A percentile compares a stretch with the other conserved stretches of the same genome.
Evolutionary conservation across 164 flowering plant genomes (phyloP).

Genomic region (Stephania japonica): DNA sequence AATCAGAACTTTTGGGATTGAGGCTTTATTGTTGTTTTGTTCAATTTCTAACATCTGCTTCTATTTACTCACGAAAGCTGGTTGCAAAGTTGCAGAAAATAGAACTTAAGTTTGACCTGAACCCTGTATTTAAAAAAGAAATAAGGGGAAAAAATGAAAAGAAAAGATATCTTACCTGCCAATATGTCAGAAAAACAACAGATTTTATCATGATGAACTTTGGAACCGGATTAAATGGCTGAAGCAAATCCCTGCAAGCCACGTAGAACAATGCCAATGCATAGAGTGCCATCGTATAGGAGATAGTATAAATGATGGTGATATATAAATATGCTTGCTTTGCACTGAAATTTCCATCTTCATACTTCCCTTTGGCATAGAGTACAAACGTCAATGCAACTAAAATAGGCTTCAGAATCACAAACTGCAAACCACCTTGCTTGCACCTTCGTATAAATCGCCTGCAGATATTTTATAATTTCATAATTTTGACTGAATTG

Average conservation of each 20-base stretch:
- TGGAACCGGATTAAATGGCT: slow-evolving; percentile 96
- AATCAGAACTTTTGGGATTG: no score
- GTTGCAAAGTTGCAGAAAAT: no score
- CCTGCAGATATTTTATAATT: slow-evolving; percentile 32
- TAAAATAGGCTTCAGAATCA: slow-evolving; percentile 85
- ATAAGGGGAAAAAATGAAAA: not conserved
- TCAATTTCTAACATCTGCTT: no score
- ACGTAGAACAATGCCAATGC: slow-evolving; percentile 94
- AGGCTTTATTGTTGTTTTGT: no score
- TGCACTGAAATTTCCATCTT: slow-evolving; percentile 91
- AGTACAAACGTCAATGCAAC: slow-evolving; percentile 76
- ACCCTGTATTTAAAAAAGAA: no score
- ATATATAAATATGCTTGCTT: slow-evolving; percentile 80
- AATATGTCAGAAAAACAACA: slow-evolving; percentile 93
- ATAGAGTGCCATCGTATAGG: slow-evolving; percentile 85
- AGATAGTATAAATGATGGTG: slow-evolving; percentile 85
- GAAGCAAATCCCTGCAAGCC: slow-evolving; percentile 93
- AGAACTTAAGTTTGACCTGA: no score
- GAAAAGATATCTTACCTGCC: slow-evolving; percentile 68
- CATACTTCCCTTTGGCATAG: slow-evolving; percentile 88
- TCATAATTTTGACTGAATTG: not conserved
- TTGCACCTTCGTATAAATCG: slow-evolving; percentile 97
- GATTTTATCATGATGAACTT: slow-evolving; percentile 90
- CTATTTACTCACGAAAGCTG: no score
- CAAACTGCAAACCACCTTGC: slow-evolving; percentile 97